Base-by-base conservation (phyloP, 2,329 filamentous ascomycete species). In the Colletotrichum destructivum region DNA sequence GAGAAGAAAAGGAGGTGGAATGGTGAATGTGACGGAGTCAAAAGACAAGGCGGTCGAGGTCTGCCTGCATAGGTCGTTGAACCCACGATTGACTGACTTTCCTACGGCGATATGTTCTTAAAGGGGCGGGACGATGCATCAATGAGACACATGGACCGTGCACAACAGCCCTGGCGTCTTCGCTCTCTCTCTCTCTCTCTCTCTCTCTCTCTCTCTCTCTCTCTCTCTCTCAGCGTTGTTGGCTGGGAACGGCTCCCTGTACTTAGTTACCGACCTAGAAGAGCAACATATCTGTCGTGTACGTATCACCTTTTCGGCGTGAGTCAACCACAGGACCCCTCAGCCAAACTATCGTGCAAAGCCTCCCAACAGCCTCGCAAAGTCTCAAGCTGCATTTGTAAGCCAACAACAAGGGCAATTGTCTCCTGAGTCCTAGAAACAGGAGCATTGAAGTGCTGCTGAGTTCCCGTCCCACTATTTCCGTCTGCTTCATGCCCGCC, bases 251-350 rank as follows among this genome's bases (percentile, higher is more conserved):
- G 54, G 35, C 38, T 59, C 62, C 62, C 55, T 69, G 54, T 49
- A 64, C 57, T 31, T 31, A 40, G 18, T 63, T 16, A 16, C 40
- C 40, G 66, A 61, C 61, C 66, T 62, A 49, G 66, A 52, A 49
- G 44, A 60, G 59, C 57, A 73, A 72, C 69, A 55, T 60, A 62
- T 38, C 35, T 38, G 35, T 11, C 35, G 57, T 31, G 55, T 73
- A 49, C 68, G 51, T 31, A 51, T 23, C 47, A 47, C 51, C 44
- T 64, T 54, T 23, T 38, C 61, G 67, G 46, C 62, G 49, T 73
- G 69, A 73, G 59, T 73, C 72, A 72, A 73, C 55, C 23, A 21
- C 54, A 51, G 15, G 40, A 66, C 62, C 35, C 40, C n/a, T 55
- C 23, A 38, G 21, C 15, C 26, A 56, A 52, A 54, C n/a, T 57